Evolutionary conservation across 305 asterid species (phyloP).

Genomic region (Petunia hybrid): DNA sequence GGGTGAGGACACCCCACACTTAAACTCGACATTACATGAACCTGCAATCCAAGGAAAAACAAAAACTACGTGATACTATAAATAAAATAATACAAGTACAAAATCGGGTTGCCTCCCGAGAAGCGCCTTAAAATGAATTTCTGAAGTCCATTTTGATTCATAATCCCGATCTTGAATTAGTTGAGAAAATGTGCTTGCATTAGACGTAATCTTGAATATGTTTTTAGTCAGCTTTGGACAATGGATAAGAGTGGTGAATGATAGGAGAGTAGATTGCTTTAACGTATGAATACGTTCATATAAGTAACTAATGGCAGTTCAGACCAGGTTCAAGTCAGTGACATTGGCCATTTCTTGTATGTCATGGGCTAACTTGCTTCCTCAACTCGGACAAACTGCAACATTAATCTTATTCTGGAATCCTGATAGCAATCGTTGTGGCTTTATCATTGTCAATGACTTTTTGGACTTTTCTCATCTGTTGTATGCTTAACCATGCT

Average conservation of each 20-base stretch:
- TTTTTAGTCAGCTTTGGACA: background rate
- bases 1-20: too few relatives aligned
- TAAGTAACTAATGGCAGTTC: background rate
- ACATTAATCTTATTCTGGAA: background rate
- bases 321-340: background rate
- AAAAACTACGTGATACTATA: too few relatives aligned
- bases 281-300: background rate
- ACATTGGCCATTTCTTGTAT: constrained; percentile 11
- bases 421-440: background rate
- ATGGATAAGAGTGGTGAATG: background rate
- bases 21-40: too few relatives aligned
- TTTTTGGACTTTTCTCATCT: background rate
- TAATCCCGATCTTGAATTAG: background rate
- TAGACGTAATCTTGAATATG: background rate
- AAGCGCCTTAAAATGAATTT: too few relatives aligned
- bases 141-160: background rate
- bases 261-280: background rate
- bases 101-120: too few relatives aligned
- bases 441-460: background rate
- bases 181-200: background rate
- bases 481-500: background rate
- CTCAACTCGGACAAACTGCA: background rate
- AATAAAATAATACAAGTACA: too few relatives aligned
- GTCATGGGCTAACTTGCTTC: background rate
- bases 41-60: too few relatives aligned